Evolutionary conservation across 768 basidiomycete genomes (phyloP), one percentile per base, ranked within the genome.

Genomic region (Tylopilus felleus): DNA sequence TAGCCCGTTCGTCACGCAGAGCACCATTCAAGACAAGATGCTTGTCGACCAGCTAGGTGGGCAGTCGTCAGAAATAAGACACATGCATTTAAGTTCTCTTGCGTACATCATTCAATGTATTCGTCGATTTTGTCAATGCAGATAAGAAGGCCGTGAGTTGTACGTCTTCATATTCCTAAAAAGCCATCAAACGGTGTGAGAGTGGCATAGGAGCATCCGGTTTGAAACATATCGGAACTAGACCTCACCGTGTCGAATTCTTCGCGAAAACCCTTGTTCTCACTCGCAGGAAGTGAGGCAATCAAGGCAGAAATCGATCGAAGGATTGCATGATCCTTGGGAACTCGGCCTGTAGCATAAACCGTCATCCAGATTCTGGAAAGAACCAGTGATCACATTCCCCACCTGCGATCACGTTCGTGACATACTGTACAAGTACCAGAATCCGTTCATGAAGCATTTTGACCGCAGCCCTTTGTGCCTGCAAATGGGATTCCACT

Each of bases 361-460:
- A 44, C 35, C 8, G 14, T 48, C 28, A 41, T 27, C 35, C 35
- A 49, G 22, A 38, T 48, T 5, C 23, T n/a, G 16, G 13, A 8
- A 45, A 31, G 10, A 38, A 51, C 35, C 21, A 48, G 27, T 0
- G 51, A 31, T n/a, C 31, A n/a, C n/a, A 42, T 12, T 47, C 58
- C 78, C 38, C 61, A 89, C 93, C 88, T 67, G 84, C 78, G 45
- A 91, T 77, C 17, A 88, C 88, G 22, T 83, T 83, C 4, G 80
- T 71, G 31, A 98, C 84, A 70, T 99, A 98, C 68, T 86, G 81
- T n/a, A 93, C 84, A 9, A 99, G 80, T 7, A 95, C 75, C 46
- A 85, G 59, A 46, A 98, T 90, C 46, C 97, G 84, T 60, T 97
- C 93, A 63, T 94, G 86, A 50, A 99, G 79, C 97, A 98, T 98